phyloP scores from a whole-genome alignment of 1,139 yeast genomes.

The Chernovozyma aurita region DNA sequence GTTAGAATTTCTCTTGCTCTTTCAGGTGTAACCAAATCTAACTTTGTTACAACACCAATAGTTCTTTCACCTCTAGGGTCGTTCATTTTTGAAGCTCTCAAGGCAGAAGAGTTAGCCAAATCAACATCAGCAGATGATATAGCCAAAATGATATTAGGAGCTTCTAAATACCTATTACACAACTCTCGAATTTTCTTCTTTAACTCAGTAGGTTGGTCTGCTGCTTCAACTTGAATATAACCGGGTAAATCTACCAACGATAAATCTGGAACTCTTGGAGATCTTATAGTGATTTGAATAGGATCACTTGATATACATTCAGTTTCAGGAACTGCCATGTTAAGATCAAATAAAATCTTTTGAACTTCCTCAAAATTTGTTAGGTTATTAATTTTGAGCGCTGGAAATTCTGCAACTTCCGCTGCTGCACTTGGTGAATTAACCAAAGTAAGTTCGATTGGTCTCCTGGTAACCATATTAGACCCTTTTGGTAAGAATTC shows the following conservation, averaged over 20 bases:
- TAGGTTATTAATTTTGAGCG: slow-evolving; percentile 72
- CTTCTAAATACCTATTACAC: slow-evolving; percentile 81
- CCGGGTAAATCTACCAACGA: slow-evolving; percentile 96
- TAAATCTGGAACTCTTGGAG: slow-evolving; percentile 90
- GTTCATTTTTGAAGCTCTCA: slow-evolving; percentile 85
- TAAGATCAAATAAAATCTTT: slow-evolving; percentile 75
- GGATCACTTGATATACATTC: slow-evolving; percentile 91
- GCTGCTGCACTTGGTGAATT: slow-evolving; percentile 81
- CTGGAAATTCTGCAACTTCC: slow-evolving; percentile 92
- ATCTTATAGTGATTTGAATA: slow-evolving; percentile 81
- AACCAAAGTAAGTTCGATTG: slow-evolving; percentile 86
- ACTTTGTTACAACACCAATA: slow-evolving; percentile 89
- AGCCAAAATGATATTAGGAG: slow-evolving; percentile 91
- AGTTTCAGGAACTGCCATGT: slow-evolving; percentile 82
- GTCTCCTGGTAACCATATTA: slow-evolving; percentile 94
- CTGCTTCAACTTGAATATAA: slow-evolving; percentile 93
- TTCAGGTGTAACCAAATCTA: slow-evolving; percentile 81
- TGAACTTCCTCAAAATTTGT: slow-evolving; percentile 89
- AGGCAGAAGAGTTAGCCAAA: slow-evolving; percentile 91
- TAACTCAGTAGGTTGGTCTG: slow-evolving; percentile 86
- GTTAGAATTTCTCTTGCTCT: slow-evolving; percentile 64
- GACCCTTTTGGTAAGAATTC: slow-evolving; percentile 92
- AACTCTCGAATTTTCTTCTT: slow-evolving; percentile 73
- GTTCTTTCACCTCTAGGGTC: slow-evolving; percentile 96
- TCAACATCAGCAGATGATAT: slow-evolving; percentile 98